Evolutionary conservation across 2,329 filamentous ascomycete genomes (phyloP), one percentile per base, ranked within the genome.

Genomic region (Diaporthe velutina): DNA sequence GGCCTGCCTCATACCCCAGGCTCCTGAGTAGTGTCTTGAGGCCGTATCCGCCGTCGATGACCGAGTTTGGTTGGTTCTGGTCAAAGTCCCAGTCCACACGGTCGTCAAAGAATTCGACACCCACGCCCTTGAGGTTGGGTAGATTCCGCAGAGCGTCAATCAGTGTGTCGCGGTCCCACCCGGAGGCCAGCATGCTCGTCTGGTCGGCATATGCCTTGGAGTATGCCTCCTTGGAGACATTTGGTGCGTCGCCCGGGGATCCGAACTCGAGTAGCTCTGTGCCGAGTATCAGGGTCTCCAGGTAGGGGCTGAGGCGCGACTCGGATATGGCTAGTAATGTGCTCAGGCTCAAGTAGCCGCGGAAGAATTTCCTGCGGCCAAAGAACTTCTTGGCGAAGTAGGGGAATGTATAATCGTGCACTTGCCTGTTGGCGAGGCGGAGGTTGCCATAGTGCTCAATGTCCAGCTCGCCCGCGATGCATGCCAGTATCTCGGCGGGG

Each of bases 371-470:
- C 48, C 70, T 30, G 10, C 70, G 33, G 48, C 45, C 35, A 17
- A 72, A 72, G 57, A 72, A 72, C 19, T 55, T 72, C 70, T 64
- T 64, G 6, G 70, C 70, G 15, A 72, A 72, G 35, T 64, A 54
- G 40, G 70, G 57, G 35, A 72, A 72, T 30, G 70, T 72, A 45
- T 33, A 64, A 6, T 54, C 45, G 48, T 72, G n/a, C 8, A 33
- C 30, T 22, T 72, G 70, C 25, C 42, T 33, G 70, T 60, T 64
- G 35, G 45, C 22, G 2, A 72, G 70, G 35, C 70, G 70, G 17
- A 72, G 70, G 48, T 45, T 72, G 35, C 45, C 57, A 4, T 72
- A 72, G 48, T 55, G 13, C 57, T 48, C 38, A 12, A 64, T 42
- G 25, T 72, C 70, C 22, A 72, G 57, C 4, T 54, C 57, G 3